Conservation (phyloP, 306 rosid species). For the Inga laurina region DNA sequence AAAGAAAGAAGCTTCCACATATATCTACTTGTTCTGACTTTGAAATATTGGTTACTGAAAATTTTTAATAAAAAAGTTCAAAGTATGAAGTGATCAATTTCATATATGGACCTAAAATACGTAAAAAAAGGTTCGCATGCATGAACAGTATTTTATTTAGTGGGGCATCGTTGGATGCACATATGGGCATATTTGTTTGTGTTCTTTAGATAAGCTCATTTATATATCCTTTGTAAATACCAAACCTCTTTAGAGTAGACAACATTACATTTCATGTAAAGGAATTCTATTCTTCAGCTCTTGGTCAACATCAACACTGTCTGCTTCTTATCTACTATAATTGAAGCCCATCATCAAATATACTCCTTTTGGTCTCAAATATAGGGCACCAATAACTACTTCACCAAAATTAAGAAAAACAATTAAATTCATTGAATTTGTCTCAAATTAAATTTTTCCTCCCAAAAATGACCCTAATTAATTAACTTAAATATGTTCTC, state of each 20-base stretch:
- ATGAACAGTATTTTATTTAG: background rate
- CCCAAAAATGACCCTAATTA: background rate
- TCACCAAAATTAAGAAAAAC: background rate
- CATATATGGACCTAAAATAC: background rate
- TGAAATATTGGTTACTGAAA: background rate
- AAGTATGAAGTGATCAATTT: background rate
- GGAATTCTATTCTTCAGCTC: background rate
- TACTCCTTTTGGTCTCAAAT: background rate
- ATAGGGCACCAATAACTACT: background rate
- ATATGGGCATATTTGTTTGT: background rate
- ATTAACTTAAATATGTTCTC: background rate
- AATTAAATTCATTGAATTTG: background rate
- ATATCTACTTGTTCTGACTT: background rate
- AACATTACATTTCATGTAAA: background rate
- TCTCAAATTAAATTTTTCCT: background rate
- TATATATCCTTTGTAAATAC: background rate
- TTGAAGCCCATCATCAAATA: background rate
- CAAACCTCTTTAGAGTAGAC: background rate
- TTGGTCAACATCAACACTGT: background rate
- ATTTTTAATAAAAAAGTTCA: background rate
- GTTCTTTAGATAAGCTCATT: background rate
- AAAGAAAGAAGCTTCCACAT: slow-evolving; percentile 1
- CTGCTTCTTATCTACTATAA: background rate
- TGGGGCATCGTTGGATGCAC: background rate
- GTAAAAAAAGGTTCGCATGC: background rate